Percentiles rank a stretch among this genome's conserved stretches.
Evolutionary conservation across 768 basidiomycete genomes (phyloP).

Genomic region (Pisolithus sp.): DNA sequence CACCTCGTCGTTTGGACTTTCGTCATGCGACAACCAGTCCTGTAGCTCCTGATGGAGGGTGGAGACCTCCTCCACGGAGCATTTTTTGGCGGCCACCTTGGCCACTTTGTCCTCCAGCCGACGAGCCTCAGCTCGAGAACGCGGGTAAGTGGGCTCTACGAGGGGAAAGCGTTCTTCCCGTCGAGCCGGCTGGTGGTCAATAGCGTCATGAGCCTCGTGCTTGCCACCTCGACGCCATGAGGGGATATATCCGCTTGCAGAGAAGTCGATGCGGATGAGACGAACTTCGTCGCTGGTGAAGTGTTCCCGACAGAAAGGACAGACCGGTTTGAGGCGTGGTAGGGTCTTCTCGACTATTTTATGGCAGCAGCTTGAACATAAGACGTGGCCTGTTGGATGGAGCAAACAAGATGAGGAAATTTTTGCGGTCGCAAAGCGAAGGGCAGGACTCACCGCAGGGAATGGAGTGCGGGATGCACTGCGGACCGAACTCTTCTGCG

Average conservation of each 20-base stretch:
- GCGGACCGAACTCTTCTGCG: constrained; percentile 77
- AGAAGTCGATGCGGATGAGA: constrained; percentile 74
- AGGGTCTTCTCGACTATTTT: constrained; percentile 78
- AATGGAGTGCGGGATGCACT: constrained; percentile 71
- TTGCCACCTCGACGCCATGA: constrained; percentile 49
- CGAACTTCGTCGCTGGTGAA: constrained; percentile 64
- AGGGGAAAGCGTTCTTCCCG: constrained; percentile 44
- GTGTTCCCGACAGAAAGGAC: constrained; percentile 79
- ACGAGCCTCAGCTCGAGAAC: constrained; percentile 50
- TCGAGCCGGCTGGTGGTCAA: constrained; percentile 37
- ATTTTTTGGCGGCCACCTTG: constrained; percentile 76
- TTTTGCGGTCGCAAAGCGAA: constrained; percentile 8
- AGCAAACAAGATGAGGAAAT: constrained; percentile 13
- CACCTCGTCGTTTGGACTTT: constrained; percentile 59
- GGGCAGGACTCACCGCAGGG: constrained; percentile 57
- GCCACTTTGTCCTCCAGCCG: constrained; percentile 74
- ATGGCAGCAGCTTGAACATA: constrained; percentile 72
- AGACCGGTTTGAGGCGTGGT: constrained; percentile 61
- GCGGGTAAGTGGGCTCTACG: constrained; percentile 35
- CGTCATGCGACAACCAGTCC: constrained; percentile 62
- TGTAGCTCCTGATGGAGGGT: constrained; percentile 73
- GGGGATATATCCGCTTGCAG: constrained; percentile 61
- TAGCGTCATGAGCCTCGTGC: constrained; percentile 41
- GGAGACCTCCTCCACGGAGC: constrained; percentile 80
- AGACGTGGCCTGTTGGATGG: constrained; percentile 57